Evolutionary conservation across 768 basidiomycete species (phyloP).

Genomic region (Lentinula edodes): DNA sequence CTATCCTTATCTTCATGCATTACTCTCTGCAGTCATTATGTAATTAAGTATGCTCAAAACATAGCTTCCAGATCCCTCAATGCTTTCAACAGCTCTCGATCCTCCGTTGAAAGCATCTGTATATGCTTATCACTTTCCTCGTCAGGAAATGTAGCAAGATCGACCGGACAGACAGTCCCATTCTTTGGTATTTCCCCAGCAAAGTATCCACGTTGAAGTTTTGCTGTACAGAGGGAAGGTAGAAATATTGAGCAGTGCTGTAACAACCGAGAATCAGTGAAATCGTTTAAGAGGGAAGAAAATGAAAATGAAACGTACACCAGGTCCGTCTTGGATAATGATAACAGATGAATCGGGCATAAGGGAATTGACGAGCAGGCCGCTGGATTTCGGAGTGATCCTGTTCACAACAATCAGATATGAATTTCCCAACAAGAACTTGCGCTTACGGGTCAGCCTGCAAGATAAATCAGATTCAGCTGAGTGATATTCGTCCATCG

Average conservation of each 20-base stretch:
- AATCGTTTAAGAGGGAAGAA: neutral
- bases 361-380: conserved; percentile 15
- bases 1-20: too few species aligned
- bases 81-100: conserved; percentile 4
- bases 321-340: conserved; percentile 16
- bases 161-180: conserved; percentile 10
- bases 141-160: conserved; percentile 9
- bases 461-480: neutral
- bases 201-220: conserved; percentile 7
- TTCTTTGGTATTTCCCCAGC: conserved; percentile 10
- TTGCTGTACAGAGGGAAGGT: conserved; percentile 9
- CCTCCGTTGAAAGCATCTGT: neutral
- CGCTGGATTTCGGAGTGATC: conserved; percentile 18
- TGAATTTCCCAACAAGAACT: neutral
- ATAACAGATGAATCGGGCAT: conserved; percentile 18
- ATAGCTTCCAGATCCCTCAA: neutral
- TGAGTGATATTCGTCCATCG: neutral
- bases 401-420: conserved; percentile 4
- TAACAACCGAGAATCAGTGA: neutral
- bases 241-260: conserved; percentile 8
- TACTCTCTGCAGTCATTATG: neutral
- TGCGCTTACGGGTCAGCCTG: conserved; percentile 8
- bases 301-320: neutral
- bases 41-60: neutral
- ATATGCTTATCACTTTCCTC: neutral